Conservation (phyloP, 2,329 filamentous ascomycete species). For the Epichloe elymi region DNA sequence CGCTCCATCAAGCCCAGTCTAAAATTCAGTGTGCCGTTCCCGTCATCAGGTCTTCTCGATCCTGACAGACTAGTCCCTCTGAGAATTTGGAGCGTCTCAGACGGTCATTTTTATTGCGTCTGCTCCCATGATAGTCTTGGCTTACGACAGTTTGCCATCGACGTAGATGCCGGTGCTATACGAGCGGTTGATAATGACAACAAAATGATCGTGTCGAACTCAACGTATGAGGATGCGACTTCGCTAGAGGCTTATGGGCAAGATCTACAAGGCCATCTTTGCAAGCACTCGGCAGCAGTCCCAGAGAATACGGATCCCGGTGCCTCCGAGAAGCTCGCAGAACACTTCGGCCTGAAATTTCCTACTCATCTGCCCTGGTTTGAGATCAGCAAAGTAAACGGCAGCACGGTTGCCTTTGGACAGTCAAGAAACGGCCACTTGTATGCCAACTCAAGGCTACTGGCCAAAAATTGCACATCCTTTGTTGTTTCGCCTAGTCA, state of each 20-base stretch:
- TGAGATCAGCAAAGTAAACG: slow-evolving; percentile 31
- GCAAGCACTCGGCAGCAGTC: slow-evolving; percentile 21
- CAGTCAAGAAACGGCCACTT: slow-evolving; percentile 65
- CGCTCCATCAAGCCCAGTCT: slow-evolving; percentile 32
- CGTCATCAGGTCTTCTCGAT: slow-evolving; percentile 11
- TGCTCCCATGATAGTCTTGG: slow-evolving; percentile 16
- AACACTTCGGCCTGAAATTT: slow-evolving; percentile 27
- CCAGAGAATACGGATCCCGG: background rate
- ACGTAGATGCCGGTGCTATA: slow-evolving; percentile 7
- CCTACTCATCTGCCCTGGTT: slow-evolving; percentile 38
- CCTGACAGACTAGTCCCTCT: slow-evolving; percentile 15
- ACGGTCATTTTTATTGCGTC: slow-evolving; percentile 18
- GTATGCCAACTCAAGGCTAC: slow-evolving; percentile 59
- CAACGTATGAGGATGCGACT: slow-evolving; percentile 18
- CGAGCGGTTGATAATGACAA: slow-evolving; percentile 9
- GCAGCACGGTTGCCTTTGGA: slow-evolving; percentile 39
- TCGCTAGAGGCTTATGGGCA: slow-evolving; percentile 28
- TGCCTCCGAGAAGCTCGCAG: slow-evolving; percentile 7
- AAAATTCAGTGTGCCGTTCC: slow-evolving; percentile 25
- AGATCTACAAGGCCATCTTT: slow-evolving; percentile 32
- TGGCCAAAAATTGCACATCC: slow-evolving; percentile 84
- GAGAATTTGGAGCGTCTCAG: slow-evolving; percentile 18
- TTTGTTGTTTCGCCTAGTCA: slow-evolving; percentile 72
- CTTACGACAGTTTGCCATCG: slow-evolving; percentile 12
- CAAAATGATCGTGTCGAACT: slow-evolving; percentile 16